Percentiles rank a stretch among this genome's conserved stretches.
Evolutionary conservation across 2,329 filamentous ascomycete species (phyloP).

Genomic region (Pseudopyricularia javanii): DNA sequence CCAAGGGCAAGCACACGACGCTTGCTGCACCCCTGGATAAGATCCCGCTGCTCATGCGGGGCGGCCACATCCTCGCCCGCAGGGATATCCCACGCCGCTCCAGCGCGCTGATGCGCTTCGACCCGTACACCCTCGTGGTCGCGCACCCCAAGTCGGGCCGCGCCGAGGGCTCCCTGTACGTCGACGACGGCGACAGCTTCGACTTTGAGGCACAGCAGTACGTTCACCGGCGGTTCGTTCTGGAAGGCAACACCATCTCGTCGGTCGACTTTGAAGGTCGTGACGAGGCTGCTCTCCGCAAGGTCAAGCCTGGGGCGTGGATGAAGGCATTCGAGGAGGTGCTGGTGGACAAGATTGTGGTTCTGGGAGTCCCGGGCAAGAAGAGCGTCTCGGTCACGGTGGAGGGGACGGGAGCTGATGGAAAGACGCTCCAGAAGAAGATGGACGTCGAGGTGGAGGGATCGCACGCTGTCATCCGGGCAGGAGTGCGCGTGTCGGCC

Average conservation of each 20-base stretch:
- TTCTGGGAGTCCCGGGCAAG: conserved; percentile 67
- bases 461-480: conserved; percentile 37
- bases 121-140: conserved; percentile 88
- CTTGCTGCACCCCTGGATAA: conserved; percentile 71
- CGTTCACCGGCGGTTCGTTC: conserved; percentile 72
- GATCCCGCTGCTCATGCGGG: conserved; percentile 83
- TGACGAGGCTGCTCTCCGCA: conserved; percentile 28
- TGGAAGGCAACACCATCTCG: conserved; percentile 46
- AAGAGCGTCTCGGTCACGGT: conserved; percentile 50
- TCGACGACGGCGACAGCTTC: conserved; percentile 89
- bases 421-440: conserved; percentile 39
- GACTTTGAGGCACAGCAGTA: conserved; percentile 78
- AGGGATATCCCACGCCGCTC: conserved; percentile 81
- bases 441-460: conserved; percentile 43
- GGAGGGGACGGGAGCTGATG: conserved; percentile 39
- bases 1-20: conserved; percentile 57
- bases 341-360: conserved; percentile 67
- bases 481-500: conserved; percentile 37
- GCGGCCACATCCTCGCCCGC: conserved; percentile 82
- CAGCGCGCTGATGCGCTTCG: conserved; percentile 78
- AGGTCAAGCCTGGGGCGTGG: conserved; percentile 57
- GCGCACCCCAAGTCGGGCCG: conserved; percentile 49
- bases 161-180: conserved; percentile 70
- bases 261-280: conserved; percentile 55
- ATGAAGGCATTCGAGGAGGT: conserved; percentile 69